A percentile compares a stretch with the other conserved stretches of the same genome.
Evolutionary conservation across 2,329 filamentous ascomycete genomes (phyloP).

Genomic region (Myriangium duriaei): DNA sequence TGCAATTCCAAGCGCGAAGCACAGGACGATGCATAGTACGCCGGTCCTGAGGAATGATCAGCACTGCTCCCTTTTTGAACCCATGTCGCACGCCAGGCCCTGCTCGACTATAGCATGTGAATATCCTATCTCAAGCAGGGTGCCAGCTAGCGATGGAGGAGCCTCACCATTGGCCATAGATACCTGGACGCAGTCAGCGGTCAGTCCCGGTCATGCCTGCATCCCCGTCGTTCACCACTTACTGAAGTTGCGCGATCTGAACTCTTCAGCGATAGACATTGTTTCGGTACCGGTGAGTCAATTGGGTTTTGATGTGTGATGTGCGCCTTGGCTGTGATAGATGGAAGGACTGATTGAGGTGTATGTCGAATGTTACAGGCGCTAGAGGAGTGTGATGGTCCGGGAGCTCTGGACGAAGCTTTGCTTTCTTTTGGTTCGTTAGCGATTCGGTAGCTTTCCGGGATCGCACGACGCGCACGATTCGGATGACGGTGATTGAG

Average conservation of each 20-base stretch:
- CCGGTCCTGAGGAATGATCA: conserved; percentile 31
- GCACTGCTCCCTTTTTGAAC: conserved; percentile 11
- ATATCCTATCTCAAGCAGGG: not conserved
- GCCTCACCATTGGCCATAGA: conserved; percentile 56
- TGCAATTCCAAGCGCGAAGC: conserved; percentile 54
- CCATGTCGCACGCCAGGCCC: not conserved
- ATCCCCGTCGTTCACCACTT: conserved; percentile 22
- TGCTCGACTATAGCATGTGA: not conserved
- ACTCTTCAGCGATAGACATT: conserved; percentile 51
- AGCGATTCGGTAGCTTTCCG: too few relatives aligned
- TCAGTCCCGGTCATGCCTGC: conserved; percentile 2
- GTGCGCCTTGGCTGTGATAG: too few relatives aligned
- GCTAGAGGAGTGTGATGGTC: too few relatives aligned
- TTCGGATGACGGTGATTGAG: too few relatives aligned
- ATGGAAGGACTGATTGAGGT: conserved; percentile 1
- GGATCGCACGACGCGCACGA: too few relatives aligned
- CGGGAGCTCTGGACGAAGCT: too few relatives aligned
- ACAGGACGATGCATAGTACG: conserved; percentile 51
- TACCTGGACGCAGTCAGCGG: conserved; percentile 35
- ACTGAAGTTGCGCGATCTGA: conserved; percentile 56
- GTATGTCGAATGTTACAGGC: too few relatives aligned
- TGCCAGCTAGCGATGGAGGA: conserved; percentile 3
- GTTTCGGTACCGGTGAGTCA: conserved; percentile 12
- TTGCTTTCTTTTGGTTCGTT: too few relatives aligned
- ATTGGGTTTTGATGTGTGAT: too few relatives aligned